These are phyloP conservation scores for Cladophialophora psammophila DNA, from an alignment of 2,329 filamentous ascomycete genomes.

Conservation along the genomic window DNA sequence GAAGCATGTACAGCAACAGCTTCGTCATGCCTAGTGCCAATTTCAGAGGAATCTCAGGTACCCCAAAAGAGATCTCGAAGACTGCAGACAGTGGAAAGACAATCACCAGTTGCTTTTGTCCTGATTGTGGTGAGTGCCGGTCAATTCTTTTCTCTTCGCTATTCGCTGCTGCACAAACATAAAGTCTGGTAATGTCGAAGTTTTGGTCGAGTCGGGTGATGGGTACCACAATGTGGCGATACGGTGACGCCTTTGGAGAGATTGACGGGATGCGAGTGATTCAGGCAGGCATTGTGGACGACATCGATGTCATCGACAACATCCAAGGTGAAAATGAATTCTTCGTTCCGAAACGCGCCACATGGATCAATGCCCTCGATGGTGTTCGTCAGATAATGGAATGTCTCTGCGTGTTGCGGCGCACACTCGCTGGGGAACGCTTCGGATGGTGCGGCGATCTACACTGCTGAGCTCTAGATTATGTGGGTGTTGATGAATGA, in stretches of 20 bases:
- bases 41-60: constrained; percentile 44
- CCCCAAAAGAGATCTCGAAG: constrained; percentile 47
- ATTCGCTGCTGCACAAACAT: no score
- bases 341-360: constrained; percentile 28
- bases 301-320: constrained; percentile 42
- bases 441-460: no score
- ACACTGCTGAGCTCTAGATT: no score
- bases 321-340: constrained; percentile 44
- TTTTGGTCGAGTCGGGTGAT: no score
- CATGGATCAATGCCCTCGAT: not conserved
- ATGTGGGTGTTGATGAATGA: no score
- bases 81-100: constrained; percentile 47
- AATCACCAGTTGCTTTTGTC: constrained; percentile 49
- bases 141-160: no score
- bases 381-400: not conserved
- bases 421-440: no score
- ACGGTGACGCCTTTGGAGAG: constrained; percentile 41
- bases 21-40: constrained; percentile 44
- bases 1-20: constrained; percentile 43
- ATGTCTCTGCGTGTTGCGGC: not conserved
- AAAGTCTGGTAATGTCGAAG: no score
- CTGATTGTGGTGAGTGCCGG: constrained; percentile 41
- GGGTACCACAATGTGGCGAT: constrained; percentile 43
- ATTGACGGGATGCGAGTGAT: constrained; percentile 44
- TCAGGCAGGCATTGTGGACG: constrained; percentile 49